Base-by-base conservation (phyloP, 1,139 yeast genomes). In the Lodderomyces pseudojiufengensis region DNA sequence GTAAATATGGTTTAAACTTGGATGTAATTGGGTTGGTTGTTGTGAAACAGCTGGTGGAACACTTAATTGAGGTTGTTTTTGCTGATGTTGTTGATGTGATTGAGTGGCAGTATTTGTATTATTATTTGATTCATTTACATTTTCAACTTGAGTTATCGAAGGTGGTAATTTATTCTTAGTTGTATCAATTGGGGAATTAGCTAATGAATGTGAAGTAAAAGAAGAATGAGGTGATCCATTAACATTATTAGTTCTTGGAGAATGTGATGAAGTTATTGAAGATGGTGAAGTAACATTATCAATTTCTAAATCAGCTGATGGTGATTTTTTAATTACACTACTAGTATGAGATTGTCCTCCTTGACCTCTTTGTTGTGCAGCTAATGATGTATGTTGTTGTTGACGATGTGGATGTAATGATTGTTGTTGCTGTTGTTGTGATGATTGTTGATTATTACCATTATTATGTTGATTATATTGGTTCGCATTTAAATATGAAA, bases 401-500 rank as follows among this genome's bases (percentile, higher is more conserved):
- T 11, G 33, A n/a, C n/a, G n/a, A 10, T 33, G 29, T 23, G 20
- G 31, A 9, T 25, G 35, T 3, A n/a, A 29, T 18, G 13, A 31
- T 21, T 25, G 35, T 24, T 22, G 26, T 18, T 12, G 34, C n/a
- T 12, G 37, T 29, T 13, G 31, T 10, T 33, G 35, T 29, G 16
- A 13, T 12, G 18, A 28, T 31, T 32, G 34, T 27, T 24, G 27
- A 12, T 15, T 32, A 21, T 13, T 32, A 14, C 14, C 15, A 13
- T 12, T 22, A 18, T 18, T 18, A 11, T 20, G 24, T 3, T 28
- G 27, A n/a, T 28, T 31, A 13, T 16, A 27, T 13, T 15, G 42
- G 32, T 59, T 57, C 22, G 73, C 73, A 50, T 69, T 69, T 37
- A 69, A 60, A 42, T 69, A 69, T 12, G 72, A 55, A 22, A 68